These are phyloP conservation scores for Salix arbutifolia DNA, from an alignment of 345 rosid species.

Conservation along the genomic window DNA sequence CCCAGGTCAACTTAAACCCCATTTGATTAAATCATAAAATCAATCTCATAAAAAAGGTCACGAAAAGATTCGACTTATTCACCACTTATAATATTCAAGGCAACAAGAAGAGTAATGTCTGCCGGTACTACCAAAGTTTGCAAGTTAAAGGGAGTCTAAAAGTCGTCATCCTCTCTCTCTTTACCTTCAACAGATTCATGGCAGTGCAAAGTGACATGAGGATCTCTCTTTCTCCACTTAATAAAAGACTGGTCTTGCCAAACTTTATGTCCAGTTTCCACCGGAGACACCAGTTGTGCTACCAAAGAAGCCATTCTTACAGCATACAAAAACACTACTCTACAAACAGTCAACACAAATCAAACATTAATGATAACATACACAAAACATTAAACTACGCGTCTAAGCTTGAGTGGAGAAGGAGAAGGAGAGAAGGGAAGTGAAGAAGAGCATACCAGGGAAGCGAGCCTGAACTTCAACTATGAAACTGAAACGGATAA, in stretches of 20 bases:
- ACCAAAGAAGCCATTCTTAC: conserved; percentile 12
- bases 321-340: background rate
- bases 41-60: background rate
- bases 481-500: background rate
- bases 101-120: background rate
- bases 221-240: conserved; percentile 84
- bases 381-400: no score
- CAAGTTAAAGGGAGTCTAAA: background rate
- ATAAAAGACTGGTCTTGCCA: conserved; percentile 87
- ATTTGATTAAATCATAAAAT: background rate
- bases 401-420: background rate
- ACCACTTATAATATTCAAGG: background rate
- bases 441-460: background rate
- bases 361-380: background rate
- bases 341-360: background rate
- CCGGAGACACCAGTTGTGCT: conserved; percentile 35
- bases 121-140: background rate
- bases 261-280: conserved; percentile 49
- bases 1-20: background rate
- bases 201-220: conserved; percentile 82
- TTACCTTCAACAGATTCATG: conserved; percentile 86
- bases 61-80: background rate
- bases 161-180: background rate
- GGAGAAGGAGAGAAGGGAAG: background rate
- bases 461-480: background rate